Evolutionary conservation across 2,329 filamentous ascomycete species (phyloP), one percentile per base, ranked within the genome.

Genomic region (Fonsecaea nubica): DNA sequence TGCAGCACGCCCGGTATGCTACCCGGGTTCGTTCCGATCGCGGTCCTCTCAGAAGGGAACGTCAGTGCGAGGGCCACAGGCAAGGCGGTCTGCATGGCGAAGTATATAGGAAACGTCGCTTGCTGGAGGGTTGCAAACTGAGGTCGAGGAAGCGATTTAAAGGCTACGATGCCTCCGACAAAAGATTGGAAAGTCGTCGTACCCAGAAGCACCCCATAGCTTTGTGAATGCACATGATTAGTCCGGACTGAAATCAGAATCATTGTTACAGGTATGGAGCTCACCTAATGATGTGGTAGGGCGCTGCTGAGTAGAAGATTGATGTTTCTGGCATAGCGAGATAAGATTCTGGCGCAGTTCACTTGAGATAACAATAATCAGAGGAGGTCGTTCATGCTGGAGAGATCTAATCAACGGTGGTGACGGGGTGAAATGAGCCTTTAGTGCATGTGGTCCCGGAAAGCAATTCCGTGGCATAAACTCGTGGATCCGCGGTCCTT

Each of bases 191-290:
- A 98, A 77, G 97, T 85, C 45, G 92, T 91, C 33, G 90, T 90
- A 70, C 95, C 95, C 13, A 98, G 83, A 58, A 98, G 86, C 21
- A 92, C 93, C 71, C 92, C 93, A 80, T 96, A 97, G 76, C 92
- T 95, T 25, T 2, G 72, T 55, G 12, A 65, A 38, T 4, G 63
- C 40, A 9, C 42, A 25, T 35, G 4, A 32, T 30, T 55, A 33
- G 35, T 15, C 18, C 6, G n/a, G 12, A 45, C 10, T 1, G 25
- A 33, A 25, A n/a, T 12, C 21, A 33, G 33, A 35, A 32, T 32
- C 30, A 25, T 2, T 21, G 42, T 48, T 15, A 30, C 40, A 38
- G 10, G 18, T 5, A 4, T 21, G 33, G 13, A 25, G 76, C 80
- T 71, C 83, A 92, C 89, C 88, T 87, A 68, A 93, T 81, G 67